Evolutionary conservation across 345 rosid genomes (phyloP), one percentile per base, ranked within the genome.

Genomic region (Citrus mangshanensis): DNA sequence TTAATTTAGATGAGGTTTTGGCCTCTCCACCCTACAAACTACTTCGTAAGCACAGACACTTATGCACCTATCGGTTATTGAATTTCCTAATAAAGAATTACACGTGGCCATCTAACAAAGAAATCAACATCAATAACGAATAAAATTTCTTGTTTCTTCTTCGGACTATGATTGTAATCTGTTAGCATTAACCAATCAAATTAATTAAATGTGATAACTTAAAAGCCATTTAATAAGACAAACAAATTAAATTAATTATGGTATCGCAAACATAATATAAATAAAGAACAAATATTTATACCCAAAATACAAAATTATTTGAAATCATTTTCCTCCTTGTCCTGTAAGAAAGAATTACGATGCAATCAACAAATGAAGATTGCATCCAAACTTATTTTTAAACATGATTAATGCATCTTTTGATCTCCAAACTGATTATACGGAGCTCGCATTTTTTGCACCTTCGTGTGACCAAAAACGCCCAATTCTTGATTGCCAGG

Each of bases 381-480:
- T 16, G 58, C 22, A 5, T 54, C 2, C 22, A 18, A 18, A 1
- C 19, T 6, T 5, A 16, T 54, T 54, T 18, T 16, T 18, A 18
- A 54, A 16, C 58, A 54, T 13, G 8, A 22, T 61, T 27, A 78
- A 34, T 46, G 42, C 35, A 38, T 37, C 25, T 13, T 77, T 73
- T 4, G 61, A 51, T 84, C 78, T n/a, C 85, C 81, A 79, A 61
- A 68, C 6, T 78, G 79, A 62, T 24, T 77, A 24, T 83, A 75
- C 64, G 87, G 87, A 25, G 86, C 87, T 25, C 77, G 84, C 87
- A 86, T 81, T 64, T 75, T 85, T 19, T 68, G 92, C 19, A 79
- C 81, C 66, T 89, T 88, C 81, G 86, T 74, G 32, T 86, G 84
- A 34, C 92, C 84, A 82, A 89, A 91, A 30, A 88, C 90, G 19